Evolutionary conservation across 345 rosid species (phyloP).

Genomic region (Schrenkiella parvula): DNA sequence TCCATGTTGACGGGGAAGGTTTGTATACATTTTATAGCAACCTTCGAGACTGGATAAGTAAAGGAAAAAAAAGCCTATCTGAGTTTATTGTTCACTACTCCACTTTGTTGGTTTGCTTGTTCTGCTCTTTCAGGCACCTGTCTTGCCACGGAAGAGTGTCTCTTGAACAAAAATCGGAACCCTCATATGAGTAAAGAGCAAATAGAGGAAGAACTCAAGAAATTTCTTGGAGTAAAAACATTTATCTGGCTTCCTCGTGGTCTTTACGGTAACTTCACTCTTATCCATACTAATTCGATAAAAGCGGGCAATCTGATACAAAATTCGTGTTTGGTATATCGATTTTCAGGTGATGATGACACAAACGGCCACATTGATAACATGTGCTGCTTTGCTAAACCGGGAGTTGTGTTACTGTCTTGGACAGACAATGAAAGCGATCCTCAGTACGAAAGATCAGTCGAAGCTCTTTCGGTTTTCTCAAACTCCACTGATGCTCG

Average conservation of each 20-base stretch:
- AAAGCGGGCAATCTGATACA: not conserved
- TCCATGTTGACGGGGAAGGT: slow-evolving; percentile 99
- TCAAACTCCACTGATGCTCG: slow-evolving; percentile 60
- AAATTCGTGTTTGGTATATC: not conserved
- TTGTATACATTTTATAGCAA: slow-evolving; percentile 6
- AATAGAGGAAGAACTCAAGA: slow-evolving; percentile 72
- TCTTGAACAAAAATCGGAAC: slow-evolving; percentile 78
- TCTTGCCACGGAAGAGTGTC: slow-evolving; percentile 93
- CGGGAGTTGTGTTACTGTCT: slow-evolving; percentile 78
- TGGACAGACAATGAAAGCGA: slow-evolving; percentile 76
- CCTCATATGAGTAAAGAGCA: slow-evolving; percentile 69
- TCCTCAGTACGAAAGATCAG: slow-evolving; percentile 65
- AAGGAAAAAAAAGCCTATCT: not conserved
- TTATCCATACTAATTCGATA: not conserved
- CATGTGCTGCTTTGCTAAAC: slow-evolving; percentile 90
- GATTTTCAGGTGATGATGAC: slow-evolving; percentile 86
- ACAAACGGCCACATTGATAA: slow-evolving; percentile 97
- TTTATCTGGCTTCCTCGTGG: slow-evolving; percentile 89
- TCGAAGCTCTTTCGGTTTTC: slow-evolving; percentile 61
- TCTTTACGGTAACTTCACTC: slow-evolving; percentile 50
- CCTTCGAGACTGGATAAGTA: not conserved
- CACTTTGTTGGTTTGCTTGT: not conserved
- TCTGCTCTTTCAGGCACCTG: slow-evolving; percentile 61
- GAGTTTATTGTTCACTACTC: not conserved
- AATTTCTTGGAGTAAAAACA: slow-evolving; percentile 64